Conservation (phyloP, 1,284 basidiomycete genomes). For the Ustilago curta region DNA sequence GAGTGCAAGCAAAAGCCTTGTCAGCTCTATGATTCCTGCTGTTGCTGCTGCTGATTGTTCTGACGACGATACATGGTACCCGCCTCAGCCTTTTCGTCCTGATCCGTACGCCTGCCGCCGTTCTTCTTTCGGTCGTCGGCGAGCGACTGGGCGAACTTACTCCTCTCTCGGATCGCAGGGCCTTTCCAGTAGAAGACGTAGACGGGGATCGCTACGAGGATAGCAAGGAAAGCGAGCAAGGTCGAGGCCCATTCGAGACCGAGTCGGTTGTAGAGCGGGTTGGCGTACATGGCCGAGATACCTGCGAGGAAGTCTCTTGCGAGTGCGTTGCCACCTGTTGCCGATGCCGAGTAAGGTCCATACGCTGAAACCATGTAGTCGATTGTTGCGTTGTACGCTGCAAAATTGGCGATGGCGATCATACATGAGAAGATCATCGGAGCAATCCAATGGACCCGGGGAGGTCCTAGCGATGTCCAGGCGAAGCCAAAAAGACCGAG, state of each 20-base stretch:
- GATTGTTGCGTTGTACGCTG: constrained; percentile 68
- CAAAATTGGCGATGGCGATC: constrained; percentile 70
- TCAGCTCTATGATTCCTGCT: neutral
- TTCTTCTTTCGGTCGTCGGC: constrained; percentile 68
- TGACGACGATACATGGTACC: constrained; percentile 19
- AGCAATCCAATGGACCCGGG: constrained; percentile 70
- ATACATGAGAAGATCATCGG: constrained; percentile 70
- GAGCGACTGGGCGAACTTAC: constrained; percentile 70
- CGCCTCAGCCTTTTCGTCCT: constrained; percentile 35
- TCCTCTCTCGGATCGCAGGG: constrained; percentile 67
- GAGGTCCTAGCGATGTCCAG: constrained; percentile 70
- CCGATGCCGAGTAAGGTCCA: constrained; percentile 71
- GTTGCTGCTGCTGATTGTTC: constrained; percentile 16
- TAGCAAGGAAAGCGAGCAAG: constrained; percentile 70
- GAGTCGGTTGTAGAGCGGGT: constrained; percentile 69
- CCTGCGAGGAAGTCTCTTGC: constrained; percentile 70
- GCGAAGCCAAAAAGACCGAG: constrained; percentile 71
- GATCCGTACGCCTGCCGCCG: constrained; percentile 26
- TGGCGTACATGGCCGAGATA: constrained; percentile 70
- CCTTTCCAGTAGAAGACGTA: constrained; percentile 71
- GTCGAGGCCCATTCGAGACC: constrained; percentile 70
- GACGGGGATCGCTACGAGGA: constrained; percentile 70
- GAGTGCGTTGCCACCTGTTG: constrained; percentile 68
- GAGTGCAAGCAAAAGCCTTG: neutral
- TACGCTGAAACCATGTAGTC: constrained; percentile 71